Percentiles rank a stretch among this genome's conserved stretches.
phyloP scores from a whole-genome alignment of 306 rosid species.

The Cyamopsis tetragonoloba region DNA sequence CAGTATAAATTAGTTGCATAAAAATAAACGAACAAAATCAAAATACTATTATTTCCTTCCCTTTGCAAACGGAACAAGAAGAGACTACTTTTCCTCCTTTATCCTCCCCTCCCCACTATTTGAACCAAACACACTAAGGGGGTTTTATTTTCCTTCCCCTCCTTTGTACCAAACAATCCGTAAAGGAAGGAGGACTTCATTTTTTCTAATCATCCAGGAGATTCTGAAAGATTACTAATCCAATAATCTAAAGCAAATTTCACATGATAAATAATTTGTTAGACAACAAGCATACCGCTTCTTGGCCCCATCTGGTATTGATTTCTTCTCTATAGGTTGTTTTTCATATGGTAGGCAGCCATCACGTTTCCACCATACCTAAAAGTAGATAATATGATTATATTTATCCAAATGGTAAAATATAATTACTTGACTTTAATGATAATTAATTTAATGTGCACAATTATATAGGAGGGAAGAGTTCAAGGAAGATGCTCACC shows the following conservation, averaged over 20 bases:
- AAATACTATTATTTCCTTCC: no score
- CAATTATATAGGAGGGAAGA: neutral
- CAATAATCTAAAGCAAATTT: neutral
- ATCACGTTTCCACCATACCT: slow-evolving; percentile 99
- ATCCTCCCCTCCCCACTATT: no score
- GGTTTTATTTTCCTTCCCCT: no score
- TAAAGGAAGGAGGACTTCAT: neutral
- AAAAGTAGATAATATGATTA: slow-evolving; percentile 16
- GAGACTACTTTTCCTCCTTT: no score
- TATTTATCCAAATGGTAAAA: neutral
- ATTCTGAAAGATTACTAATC: slow-evolving; percentile 8
- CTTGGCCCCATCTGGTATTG: slow-evolving; percentile 61
- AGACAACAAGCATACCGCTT: slow-evolving; percentile 62
- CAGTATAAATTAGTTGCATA: neutral
- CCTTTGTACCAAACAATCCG: no score
- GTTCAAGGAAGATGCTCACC: slow-evolving; percentile 50
- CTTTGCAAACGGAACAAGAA: no score
- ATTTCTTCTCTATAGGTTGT: slow-evolving; percentile 72
- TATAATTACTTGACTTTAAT: neutral
- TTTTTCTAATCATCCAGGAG: neutral
- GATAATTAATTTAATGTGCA: neutral
- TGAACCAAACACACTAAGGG: no score
- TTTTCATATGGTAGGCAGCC: slow-evolving; percentile 94
- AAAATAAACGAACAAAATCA: neutral
- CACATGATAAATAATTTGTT: neutral